Evolutionary conservation across 2,329 filamentous ascomycete genomes (phyloP).

Genomic region (Colletotrichum sp.): DNA sequence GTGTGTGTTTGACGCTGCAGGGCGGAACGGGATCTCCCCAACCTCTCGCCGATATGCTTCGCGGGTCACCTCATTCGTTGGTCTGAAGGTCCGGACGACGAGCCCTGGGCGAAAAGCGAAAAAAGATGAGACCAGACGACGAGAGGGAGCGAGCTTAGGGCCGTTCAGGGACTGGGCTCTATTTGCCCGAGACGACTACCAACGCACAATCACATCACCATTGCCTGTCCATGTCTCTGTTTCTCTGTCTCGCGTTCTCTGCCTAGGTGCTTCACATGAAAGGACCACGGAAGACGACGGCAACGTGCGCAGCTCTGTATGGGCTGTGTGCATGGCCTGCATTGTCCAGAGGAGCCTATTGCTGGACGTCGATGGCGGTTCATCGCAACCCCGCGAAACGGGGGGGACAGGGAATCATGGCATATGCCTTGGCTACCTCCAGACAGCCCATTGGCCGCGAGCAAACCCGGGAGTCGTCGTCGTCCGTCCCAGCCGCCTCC

Average conservation of each 20-base stretch:
- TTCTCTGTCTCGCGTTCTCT: background rate
- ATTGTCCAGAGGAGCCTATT: background rate
- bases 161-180: background rate
- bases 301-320: background rate
- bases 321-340: background rate
- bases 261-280: background rate
- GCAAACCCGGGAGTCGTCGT: background rate
- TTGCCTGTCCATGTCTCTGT: background rate
- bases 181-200: background rate
- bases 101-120: background rate
- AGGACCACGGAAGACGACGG: background rate
- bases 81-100: background rate
- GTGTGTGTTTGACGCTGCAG: conserved; percentile 3
- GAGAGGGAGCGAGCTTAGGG: background rate
- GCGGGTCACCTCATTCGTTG: background rate
- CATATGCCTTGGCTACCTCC: conserved; percentile 5
- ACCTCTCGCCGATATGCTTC: background rate
- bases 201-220: background rate
- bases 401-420: conserved; percentile 1
- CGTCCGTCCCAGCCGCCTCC: background rate
- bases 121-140: conserved; percentile 10
- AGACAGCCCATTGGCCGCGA: background rate
- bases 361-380: background rate
- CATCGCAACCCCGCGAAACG: conserved; percentile 10
- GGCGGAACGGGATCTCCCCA: conserved; percentile 8